Percentiles rank a stretch among this genome's conserved stretches.
These are phyloP conservation scores for Malbranchea zuffiana DNA, from an alignment of 2,329 filamentous ascomycete species.

Conservation along the genomic window DNA sequence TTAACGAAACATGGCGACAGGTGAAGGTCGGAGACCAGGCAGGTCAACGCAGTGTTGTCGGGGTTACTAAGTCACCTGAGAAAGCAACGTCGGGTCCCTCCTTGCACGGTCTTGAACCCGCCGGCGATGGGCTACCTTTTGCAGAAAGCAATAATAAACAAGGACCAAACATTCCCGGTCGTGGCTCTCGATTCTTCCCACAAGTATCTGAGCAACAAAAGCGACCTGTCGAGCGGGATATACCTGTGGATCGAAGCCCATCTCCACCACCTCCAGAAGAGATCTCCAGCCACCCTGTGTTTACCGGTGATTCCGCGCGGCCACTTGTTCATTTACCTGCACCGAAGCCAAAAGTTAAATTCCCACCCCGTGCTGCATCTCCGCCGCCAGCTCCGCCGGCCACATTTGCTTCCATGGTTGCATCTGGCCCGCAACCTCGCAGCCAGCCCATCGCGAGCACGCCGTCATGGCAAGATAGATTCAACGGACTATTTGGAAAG, in stretches of 20 bases:
- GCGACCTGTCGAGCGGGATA: conserved; percentile 24
- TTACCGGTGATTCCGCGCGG: conserved; percentile 38
- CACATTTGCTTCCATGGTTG: conserved; percentile 35
- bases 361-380: conserved; percentile 51
- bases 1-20: conserved; percentile 40
- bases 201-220: conserved; percentile 28
- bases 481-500: conserved; percentile 68
- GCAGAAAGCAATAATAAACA: conserved; percentile 26
- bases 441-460: conserved; percentile 37
- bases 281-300: conserved; percentile 45
- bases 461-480: conserved; percentile 64
- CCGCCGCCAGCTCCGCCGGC: conserved; percentile 36
- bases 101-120: conserved; percentile 29
- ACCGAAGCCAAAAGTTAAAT: conserved; percentile 63
- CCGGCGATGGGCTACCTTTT: conserved; percentile 27
- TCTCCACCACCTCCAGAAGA: conserved; percentile 50
- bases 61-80: conserved; percentile 27
- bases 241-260: conserved; percentile 28
- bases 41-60: conserved; percentile 30
- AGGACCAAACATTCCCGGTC: conserved; percentile 26
- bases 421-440: conserved; percentile 30
- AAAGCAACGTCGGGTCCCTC: conserved; percentile 21
- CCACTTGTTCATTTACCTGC: conserved; percentile 49
- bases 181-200: conserved; percentile 42
- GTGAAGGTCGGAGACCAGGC: conserved; percentile 32